Base-by-base conservation (phyloP, 2,329 filamentous ascomycete species). In the Paecilomyces sp. region DNA sequence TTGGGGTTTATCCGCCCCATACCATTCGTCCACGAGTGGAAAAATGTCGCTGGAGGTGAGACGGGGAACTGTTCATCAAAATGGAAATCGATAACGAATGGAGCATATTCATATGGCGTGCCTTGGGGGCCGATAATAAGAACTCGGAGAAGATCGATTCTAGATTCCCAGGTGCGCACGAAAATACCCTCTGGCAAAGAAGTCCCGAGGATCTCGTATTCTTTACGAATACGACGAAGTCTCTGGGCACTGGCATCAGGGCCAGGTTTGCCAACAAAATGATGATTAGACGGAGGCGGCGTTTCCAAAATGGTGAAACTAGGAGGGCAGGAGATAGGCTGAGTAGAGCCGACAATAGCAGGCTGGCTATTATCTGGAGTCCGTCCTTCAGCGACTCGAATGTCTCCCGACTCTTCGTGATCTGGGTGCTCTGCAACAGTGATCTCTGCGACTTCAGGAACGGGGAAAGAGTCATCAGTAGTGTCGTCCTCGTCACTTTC, bases 81-180 rank as follows among this genome's bases (percentile, higher is more conserved):
- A 61, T 81, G 75, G 58, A 86, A 76, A 68, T 87, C 84, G 62
- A 87, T 78, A n/a, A 86, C 70, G 66, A 86, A 86, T 0, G 84
- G 84, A 0, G 83, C 83, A 64, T 81, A 77, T 63, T 84, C 83
- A 67, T 87, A 87, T 1, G 84, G 84, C 0, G 84, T 87, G 55
- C 83, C 83, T 24, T 75, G 71, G 0, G 84, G 83, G 0, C 84
- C 84, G 54, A 87, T 75, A 58, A 87, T 81, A 3, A 87, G 71
- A 15, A 84, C 80, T 11, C 84, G 81, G 9, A 86, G 68, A 8
- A 87, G 76, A 66, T 87, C 83, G 52, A 86, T 77, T 24, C 83
- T 77, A 2, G 79, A 79, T 61, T 86, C 84, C 81, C 83, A 87
- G 1, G 81, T 81, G 34, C 84, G 79, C 2, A 86, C 81, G 64